These are phyloP conservation scores for Metschnikowia corniflorae DNA, from an alignment of 805 yeast genomes.

Conservation along the genomic window DNA sequence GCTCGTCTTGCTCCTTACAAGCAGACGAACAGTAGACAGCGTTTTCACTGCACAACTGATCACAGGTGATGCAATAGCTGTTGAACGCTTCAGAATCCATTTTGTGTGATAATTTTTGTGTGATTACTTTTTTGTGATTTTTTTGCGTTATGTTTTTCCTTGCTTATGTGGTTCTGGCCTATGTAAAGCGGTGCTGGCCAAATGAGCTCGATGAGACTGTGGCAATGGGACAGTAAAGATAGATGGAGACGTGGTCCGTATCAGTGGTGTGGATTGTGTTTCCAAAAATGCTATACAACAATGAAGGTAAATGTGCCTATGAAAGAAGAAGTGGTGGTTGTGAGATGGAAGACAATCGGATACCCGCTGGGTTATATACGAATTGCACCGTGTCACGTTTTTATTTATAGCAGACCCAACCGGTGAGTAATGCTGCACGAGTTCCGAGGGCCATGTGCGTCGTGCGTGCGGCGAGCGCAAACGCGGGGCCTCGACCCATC, in stretches of 20 bases:
- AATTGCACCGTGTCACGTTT: conserved; percentile 14
- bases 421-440: conserved; percentile 6
- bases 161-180: too few relatives aligned
- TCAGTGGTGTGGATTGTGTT: too few relatives aligned
- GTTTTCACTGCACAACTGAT: conserved; percentile 17
- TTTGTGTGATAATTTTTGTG: neutral
- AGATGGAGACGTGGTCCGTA: too few relatives aligned
- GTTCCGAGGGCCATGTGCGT: conserved; percentile 7
- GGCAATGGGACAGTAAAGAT: too few relatives aligned
- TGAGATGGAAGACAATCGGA: too few relatives aligned
- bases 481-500: neutral
- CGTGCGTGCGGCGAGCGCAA: neutral
- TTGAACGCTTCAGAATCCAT: conserved; percentile 22
- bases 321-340: too few relatives aligned
- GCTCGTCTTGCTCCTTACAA: conserved; percentile 34
- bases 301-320: too few relatives aligned
- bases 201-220: too few relatives aligned
- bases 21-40: conserved; percentile 27
- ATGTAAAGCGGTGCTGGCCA: too few relatives aligned
- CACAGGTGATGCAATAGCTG: conserved; percentile 21
- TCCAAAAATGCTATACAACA: too few relatives aligned
- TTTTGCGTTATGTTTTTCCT: too few relatives aligned
- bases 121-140: neutral
- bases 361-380: conserved; percentile 6
- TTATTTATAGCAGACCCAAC: conserved; percentile 17